Base-by-base conservation (phyloP, 208 protist species). In the Lotmaria passim region DNA sequence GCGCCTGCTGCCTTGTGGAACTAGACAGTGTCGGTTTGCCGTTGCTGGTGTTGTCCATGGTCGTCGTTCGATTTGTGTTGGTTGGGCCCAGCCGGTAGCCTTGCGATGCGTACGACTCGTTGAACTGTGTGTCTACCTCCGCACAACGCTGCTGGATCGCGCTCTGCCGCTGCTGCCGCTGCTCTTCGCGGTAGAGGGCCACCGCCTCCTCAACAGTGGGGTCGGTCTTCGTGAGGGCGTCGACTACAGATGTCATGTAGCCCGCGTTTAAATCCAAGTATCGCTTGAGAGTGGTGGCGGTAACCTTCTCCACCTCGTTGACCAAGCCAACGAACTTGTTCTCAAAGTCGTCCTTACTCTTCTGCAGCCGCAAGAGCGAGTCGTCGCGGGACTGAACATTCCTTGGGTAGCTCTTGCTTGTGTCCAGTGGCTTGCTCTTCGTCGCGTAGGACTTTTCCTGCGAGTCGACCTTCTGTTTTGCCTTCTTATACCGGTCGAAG, bases 231-330 rank as follows among this genome's bases (percentile, higher is more conserved):
- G 66, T 71, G 6, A 90, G 73, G 21, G 81, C 70, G 28, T 83
- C 62, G 7, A 90, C 53, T 7, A 90, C 72, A 34, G 75, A 57
- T 31, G 71, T 44, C 69, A 91, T 78, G 73, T 82, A 91, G 19
- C 48, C 53, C 10, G 73, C 73, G 75, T 86, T 88, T 33, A 88
- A 73, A 3, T 85, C 36, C 14, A 88, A 68, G 62, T 88, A 91
- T 36, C 76, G 73, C 28, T 57, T 74, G 80, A 87, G 68, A 11
- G 73, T 66, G 11, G 7, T 59, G 21, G 56, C 28, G 21, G 82
- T 69, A 12, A 86, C 71, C 31, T 33, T 48, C 60, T 83, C 71
- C n/a, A 83, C 73, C 15, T 66, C n/a, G 15, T 47, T 47, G 46
- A 85, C 61, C 30, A 91, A 38, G 4, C 4, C 26, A 1, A 56